Evolutionary conservation across 2,329 filamentous ascomycete genomes (phyloP).

Genomic region (Aspergillus amoenus): DNA sequence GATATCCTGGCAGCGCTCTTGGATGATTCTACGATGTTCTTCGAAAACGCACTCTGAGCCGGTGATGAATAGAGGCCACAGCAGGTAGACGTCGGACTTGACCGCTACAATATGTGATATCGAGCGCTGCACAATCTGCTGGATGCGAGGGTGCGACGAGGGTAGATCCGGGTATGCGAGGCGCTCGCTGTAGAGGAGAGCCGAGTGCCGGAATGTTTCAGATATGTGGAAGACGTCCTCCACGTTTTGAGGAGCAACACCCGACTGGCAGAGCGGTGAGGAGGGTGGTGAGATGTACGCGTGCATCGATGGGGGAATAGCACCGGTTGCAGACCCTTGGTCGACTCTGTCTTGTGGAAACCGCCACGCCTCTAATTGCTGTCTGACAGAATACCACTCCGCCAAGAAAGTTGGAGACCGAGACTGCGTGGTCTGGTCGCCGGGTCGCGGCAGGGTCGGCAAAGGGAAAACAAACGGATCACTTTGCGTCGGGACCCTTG

Average conservation of each 20-base stretch:
- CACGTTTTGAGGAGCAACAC: conserved; percentile 59
- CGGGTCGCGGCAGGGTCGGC: conserved; percentile 27
- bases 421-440: conserved; percentile 20
- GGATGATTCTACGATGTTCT: conserved; percentile 74
- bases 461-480: conserved; percentile 36
- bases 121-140: conserved; percentile 77
- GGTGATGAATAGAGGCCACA: conserved; percentile 90
- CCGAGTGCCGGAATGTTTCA: conserved; percentile 86
- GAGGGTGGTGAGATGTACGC: conserved; percentile 32
- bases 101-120: conserved; percentile 81
- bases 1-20: conserved; percentile 79
- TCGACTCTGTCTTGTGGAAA: conserved; percentile 52
- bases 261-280: conserved; percentile 24
- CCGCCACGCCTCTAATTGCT: conserved; percentile 76
- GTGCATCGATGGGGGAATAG: conserved; percentile 11
- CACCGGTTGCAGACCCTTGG: conserved; percentile 16
- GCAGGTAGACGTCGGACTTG: conserved; percentile 79
- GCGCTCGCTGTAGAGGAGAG: conserved; percentile 84
- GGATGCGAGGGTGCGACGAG: conserved; percentile 73
- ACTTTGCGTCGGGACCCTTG: conserved; percentile 38
- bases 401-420: conserved; percentile 64
- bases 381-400: conserved; percentile 80
- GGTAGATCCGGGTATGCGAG: conserved; percentile 74
- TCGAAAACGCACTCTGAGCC: conserved; percentile 86
- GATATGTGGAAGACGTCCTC: conserved; percentile 78